These are phyloP conservation scores for Mortierella alpina DNA, from an alignment of 192 early-diverging fungal genomes.

Conservation along the genomic window DNA sequence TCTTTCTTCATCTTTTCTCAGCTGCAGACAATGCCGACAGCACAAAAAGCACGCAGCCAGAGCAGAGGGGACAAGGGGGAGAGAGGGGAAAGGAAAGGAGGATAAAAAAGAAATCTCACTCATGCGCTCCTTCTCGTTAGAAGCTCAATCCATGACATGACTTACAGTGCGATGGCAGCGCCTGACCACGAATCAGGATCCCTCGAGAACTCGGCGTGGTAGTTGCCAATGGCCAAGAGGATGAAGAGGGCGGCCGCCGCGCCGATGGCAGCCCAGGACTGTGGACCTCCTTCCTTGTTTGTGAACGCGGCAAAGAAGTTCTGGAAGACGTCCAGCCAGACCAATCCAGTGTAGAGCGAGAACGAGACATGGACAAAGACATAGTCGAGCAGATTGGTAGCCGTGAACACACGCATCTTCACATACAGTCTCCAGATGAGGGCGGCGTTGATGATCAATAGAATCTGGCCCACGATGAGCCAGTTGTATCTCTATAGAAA, in stretches of 20 bases:
- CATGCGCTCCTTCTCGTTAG: no score
- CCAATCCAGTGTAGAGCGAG: slow-evolving; percentile 45
- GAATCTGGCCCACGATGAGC: slow-evolving; percentile 28
- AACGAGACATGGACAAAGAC: slow-evolving; percentile 43
- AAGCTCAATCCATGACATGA: background rate
- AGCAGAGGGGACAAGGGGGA: background rate
- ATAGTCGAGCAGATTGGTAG: slow-evolving; percentile 39
- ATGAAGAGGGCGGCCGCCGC: slow-evolving; percentile 38
- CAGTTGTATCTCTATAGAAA: slow-evolving; percentile 25
- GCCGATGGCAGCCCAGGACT: slow-evolving; percentile 35
- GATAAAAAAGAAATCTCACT: background rate
- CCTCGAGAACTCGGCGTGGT: slow-evolving; percentile 39
- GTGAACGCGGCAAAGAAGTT: slow-evolving; percentile 54
- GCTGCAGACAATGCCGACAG: no score
- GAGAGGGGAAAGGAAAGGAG: background rate
- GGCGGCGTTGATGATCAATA: slow-evolving; percentile 36
- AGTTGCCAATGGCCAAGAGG: slow-evolving; percentile 36
- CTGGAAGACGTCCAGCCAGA: slow-evolving; percentile 50
- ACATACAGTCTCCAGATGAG: slow-evolving; percentile 34
- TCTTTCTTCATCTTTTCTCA: no score
- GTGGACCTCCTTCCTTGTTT: slow-evolving; percentile 26
- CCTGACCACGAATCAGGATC: slow-evolving; percentile 52
- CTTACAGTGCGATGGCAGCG: slow-evolving; percentile 48
- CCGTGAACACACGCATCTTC: slow-evolving; percentile 40
- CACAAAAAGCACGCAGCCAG: no score